Conservation (phyloP, 495 filamentous ascomycete genomes). For the Xylaria scruposa region DNA sequence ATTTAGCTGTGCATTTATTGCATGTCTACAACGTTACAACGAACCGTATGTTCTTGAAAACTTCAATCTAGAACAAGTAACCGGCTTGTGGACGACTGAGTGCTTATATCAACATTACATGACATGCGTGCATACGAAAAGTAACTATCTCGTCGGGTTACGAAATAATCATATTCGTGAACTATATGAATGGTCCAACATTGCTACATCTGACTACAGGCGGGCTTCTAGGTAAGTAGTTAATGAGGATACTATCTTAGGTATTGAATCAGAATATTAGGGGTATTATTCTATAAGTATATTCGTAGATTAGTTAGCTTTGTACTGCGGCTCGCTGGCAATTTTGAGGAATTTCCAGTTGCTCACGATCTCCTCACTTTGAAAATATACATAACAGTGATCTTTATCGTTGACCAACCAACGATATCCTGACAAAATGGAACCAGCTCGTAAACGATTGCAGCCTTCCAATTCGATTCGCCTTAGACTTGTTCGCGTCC, state of each 20-base stretch:
- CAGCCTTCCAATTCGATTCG: background rate
- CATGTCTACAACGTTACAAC: background rate
- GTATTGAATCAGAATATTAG: background rate
- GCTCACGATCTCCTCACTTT: no score
- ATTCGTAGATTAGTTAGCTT: background rate
- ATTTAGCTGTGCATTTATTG: background rate
- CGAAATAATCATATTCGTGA: background rate
- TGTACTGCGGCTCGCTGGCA: background rate
- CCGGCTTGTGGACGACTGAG: background rate
- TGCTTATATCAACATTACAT: background rate
- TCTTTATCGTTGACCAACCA: background rate
- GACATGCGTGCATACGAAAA: background rate
- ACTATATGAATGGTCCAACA: background rate
- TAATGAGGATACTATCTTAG: background rate
- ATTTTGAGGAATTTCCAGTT: background rate
- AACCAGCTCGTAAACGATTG: background rate
- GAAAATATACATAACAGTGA: background rate
- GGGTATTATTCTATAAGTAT: background rate
- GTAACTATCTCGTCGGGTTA: background rate
- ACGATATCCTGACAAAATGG: background rate
- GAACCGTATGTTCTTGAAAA: background rate
- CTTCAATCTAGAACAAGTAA: background rate
- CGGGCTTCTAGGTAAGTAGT: background rate
- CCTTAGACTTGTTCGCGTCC: background rate
- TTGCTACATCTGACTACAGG: background rate